Base-by-base conservation (phyloP, 1,284 basidiomycete genomes). In the Xerocomus nothofagi region DNA sequence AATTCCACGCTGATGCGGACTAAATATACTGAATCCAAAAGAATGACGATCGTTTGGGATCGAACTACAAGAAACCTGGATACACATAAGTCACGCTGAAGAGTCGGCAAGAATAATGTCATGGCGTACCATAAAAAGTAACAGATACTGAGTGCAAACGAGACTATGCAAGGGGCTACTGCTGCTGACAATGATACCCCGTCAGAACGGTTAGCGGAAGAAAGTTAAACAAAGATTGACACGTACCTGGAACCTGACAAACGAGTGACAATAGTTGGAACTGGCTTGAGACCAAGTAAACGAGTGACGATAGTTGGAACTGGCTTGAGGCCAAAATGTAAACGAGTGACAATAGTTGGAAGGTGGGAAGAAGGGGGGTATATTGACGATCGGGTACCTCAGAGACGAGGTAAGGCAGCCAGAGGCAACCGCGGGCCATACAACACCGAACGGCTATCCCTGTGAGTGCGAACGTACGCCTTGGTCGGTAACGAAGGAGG, bases 291-390 rank as follows among this genome's bases (percentile, higher is more conserved):
- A 40, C n/a, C 18, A 17, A 29, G 15, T 2, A 47, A 61, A 58
- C 0, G 57, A 56, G 47, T 52, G 58, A 55, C 56, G 34, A 45
- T 58, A 60, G 57, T 57, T 60, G 56, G 52, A 45, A 45, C 44
- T 34, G 30, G 42, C 47, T 43, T 20, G 20, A 0, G 20, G 38
- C 37, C 9, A 3, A 14, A 6, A 9, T 40, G 15, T 3, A 47
- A 60, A 58, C 0, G 57, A 55, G 47, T 52, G 58, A 55, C 56
- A 38, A 45, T 58, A 60, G 57, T 57, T 60, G 56, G 52, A 45
- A 45, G 1, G 33, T 17, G 37, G 12, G 31, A 17, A 8, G 21
- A 18, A 10, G 11, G 20, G 11, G 20, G 11, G 26, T 15, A 17
- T 20, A 4, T 27, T n/a, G 46, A 29, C 6, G 17, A 30, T 7